Evolutionary conservation across 768 basidiomycete species (phyloP).

Genomic region (Kwoniella shandongensis): DNA sequence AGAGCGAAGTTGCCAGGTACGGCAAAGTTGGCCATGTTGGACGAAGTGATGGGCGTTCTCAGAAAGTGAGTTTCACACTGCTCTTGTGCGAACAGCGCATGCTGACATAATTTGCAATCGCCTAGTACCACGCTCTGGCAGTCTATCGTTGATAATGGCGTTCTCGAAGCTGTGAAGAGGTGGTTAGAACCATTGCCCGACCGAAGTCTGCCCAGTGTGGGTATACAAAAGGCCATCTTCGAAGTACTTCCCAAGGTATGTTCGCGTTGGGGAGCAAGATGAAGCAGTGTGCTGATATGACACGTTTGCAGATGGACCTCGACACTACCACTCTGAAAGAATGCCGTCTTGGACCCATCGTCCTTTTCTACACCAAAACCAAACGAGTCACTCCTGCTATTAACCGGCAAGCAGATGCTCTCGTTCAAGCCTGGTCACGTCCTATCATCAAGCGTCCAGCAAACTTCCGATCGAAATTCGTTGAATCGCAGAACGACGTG

Average conservation of each 20-base stretch:
- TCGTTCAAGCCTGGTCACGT: conserved; percentile 61
- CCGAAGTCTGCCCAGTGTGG: conserved; percentile 86
- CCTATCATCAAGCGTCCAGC: conserved; percentile 47
- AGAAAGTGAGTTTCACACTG: conserved; percentile 68
- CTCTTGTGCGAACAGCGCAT: neutral
- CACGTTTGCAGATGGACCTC: conserved; percentile 69
- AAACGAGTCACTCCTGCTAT: conserved; percentile 83
- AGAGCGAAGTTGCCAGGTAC: conserved; percentile 75
- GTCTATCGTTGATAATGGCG: conserved; percentile 83
- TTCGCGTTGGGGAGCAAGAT: neutral
- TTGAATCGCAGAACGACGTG: conserved; percentile 16
- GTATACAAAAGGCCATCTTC: conserved; percentile 92
- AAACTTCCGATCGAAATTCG: conserved; percentile 24
- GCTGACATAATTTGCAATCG: neutral
- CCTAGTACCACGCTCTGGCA: conserved; percentile 79
- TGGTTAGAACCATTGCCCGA: conserved; percentile 96
- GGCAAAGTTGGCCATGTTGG: conserved; percentile 76
- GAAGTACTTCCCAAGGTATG: conserved; percentile 66
- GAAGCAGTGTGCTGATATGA: neutral
- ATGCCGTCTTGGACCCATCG: conserved; percentile 79
- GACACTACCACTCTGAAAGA: conserved; percentile 88
- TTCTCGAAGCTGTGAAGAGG: conserved; percentile 79
- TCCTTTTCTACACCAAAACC: conserved; percentile 95
- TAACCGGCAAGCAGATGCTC: conserved; percentile 73
- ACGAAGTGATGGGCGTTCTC: conserved; percentile 87